Evolutionary conservation across 129 eudicot genomes (phyloP).

Genomic region (Heracleum sosnowskyi): DNA sequence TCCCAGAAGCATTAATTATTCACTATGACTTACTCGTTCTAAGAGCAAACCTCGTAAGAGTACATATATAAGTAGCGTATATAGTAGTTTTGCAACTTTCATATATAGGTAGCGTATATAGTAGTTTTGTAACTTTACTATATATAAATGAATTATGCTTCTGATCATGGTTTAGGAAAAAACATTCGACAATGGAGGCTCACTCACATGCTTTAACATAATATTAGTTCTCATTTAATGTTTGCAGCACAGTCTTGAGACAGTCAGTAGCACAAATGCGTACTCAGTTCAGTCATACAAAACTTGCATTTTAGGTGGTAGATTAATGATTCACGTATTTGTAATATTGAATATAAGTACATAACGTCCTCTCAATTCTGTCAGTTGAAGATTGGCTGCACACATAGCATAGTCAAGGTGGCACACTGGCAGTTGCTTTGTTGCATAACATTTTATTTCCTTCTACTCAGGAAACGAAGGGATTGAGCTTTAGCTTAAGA

Average conservation of each 20-base stretch:
- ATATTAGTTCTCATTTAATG: not conserved
- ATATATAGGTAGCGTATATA: not conserved
- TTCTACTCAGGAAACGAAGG: not conserved
- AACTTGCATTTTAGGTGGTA: not conserved
- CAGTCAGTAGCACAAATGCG: not conserved
- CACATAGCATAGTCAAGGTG: not conserved
- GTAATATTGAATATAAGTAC: not conserved
- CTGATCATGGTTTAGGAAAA: not conserved
- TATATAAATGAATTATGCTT: not conserved
- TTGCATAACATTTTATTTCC: not conserved
- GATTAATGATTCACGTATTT: not conserved
- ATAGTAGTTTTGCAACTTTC: not conserved
- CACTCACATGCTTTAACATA: not conserved
- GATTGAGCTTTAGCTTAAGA: not conserved
- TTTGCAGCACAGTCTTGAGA: not conserved
- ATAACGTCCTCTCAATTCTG: not conserved
- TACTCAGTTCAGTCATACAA: not conserved
- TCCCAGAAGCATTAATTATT: not conserved
- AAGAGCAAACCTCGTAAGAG: not conserved
- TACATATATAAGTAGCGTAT: not conserved
- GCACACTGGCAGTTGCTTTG: constrained; percentile 4
- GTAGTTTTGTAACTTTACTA: not conserved
- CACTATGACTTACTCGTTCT: not conserved
- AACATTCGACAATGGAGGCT: not conserved
- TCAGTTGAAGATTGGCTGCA: not conserved